These are phyloP conservation scores for Metschnikowia baotianmanensis DNA, from an alignment of 805 yeast species.

Conservation along the genomic window DNA sequence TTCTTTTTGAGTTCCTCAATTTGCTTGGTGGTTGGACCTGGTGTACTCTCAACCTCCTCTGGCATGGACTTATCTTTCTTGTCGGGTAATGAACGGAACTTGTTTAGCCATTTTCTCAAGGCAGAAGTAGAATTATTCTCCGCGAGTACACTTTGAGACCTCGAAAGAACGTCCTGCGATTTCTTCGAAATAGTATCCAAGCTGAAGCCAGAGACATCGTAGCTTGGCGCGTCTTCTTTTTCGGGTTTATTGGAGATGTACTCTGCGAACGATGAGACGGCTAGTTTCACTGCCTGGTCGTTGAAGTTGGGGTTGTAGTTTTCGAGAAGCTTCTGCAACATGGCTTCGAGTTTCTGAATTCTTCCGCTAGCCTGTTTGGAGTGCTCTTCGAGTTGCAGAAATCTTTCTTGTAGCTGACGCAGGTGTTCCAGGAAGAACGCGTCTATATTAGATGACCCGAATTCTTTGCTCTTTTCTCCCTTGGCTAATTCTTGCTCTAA, in stretches of 20 bases:
- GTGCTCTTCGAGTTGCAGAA: background rate
- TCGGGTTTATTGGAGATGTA: slow-evolving; percentile 41
- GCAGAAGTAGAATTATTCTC: no score
- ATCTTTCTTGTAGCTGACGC: slow-evolving; percentile 2
- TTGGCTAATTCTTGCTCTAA: slow-evolving; percentile 1
- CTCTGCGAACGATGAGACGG: slow-evolving; percentile 55
- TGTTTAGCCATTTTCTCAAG: no score
- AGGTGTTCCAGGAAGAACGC: slow-evolving; percentile 3
- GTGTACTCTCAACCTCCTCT: no score
- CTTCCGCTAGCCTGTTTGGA: slow-evolving; percentile 12
- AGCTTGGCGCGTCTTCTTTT: background rate
- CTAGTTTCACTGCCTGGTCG: slow-evolving; percentile 79
- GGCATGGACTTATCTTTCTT: background rate
- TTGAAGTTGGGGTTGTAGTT: slow-evolving; percentile 83
- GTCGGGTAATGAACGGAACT: no score
- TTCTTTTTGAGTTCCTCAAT: slow-evolving; percentile 20
- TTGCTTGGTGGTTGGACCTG: slow-evolving; percentile 3
- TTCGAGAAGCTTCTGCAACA: slow-evolving; percentile 48
- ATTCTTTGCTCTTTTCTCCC: background rate
- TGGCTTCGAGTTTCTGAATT: slow-evolving; percentile 38
- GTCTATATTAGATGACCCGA: background rate
- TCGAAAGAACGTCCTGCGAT: background rate
- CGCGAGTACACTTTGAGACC: background rate
- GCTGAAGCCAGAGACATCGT: background rate
- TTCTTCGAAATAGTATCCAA: slow-evolving; percentile 2